phyloP scores from a whole-genome alignment of 2,329 filamentous ascomycete species.

The Aphanocladium album region DNA sequence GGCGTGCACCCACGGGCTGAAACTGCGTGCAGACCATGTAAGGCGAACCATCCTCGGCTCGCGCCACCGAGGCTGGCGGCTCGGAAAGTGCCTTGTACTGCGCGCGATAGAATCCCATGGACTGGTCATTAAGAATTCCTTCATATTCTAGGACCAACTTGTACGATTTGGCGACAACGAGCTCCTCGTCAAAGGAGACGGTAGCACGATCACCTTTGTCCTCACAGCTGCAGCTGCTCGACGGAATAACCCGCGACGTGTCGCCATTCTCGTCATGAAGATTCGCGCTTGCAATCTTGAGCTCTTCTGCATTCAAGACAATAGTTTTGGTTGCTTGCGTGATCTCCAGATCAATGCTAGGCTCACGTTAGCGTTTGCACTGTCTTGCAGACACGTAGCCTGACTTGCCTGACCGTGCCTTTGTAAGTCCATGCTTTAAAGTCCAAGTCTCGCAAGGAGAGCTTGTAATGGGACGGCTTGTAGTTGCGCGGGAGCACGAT shows the following conservation, averaged over 20 bases:
- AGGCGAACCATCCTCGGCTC: slow-evolving; percentile 66
- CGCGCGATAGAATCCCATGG: slow-evolving; percentile 95
- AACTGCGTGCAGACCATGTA: slow-evolving; percentile 94
- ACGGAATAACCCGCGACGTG: slow-evolving; percentile 43
- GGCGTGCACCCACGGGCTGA: slow-evolving; percentile 89
- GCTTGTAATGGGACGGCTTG: slow-evolving; percentile 8
- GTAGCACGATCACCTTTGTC: slow-evolving; percentile 36
- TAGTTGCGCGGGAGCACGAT: background rate
- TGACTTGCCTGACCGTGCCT: slow-evolving; percentile 10
- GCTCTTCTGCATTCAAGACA: background rate
- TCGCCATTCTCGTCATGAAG: background rate
- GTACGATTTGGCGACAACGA: slow-evolving; percentile 72
- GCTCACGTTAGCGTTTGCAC: background rate
- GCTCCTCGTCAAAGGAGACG: slow-evolving; percentile 69
- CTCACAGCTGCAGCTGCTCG: slow-evolving; percentile 67
- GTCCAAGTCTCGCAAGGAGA: slow-evolving; percentile 7
- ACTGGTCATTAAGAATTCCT: slow-evolving; percentile 80
- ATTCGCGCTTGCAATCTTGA: background rate
- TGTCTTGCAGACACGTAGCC: too few species aligned
- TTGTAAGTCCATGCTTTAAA: slow-evolving; percentile 9
- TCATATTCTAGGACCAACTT: slow-evolving; percentile 67
- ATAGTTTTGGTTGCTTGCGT: background rate
- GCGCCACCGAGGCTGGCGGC: slow-evolving; percentile 71
- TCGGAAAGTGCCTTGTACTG: slow-evolving; percentile 79
- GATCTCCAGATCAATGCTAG: slow-evolving; percentile 5